phyloP scores from a whole-genome alignment of 176 grass and related monocot genomes.

The Thinopyrum elongatum region DNA sequence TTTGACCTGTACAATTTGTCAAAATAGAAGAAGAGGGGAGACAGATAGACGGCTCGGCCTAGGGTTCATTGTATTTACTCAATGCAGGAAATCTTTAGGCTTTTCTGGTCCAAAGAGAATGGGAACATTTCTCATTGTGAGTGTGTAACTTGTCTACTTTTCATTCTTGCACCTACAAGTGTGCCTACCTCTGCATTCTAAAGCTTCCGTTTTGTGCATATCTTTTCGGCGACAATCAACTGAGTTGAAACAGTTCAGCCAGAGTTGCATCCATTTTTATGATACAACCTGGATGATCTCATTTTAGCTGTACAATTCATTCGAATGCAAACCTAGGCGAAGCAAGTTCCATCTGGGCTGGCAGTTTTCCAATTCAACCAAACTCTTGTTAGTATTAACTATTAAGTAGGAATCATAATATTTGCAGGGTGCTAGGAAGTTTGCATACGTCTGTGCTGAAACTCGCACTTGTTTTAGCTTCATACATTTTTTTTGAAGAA shows the following conservation, averaged over 20 bases:
- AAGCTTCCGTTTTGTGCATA: not conserved
- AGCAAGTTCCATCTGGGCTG: too few species aligned
- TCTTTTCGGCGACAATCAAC: not conserved
- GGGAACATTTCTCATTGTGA: not conserved
- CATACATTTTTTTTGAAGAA: too few species aligned
- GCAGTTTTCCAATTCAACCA: not conserved
- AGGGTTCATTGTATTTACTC: constrained; percentile 51
- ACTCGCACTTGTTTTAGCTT: too few species aligned
- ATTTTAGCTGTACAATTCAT: not conserved
- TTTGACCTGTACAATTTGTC: constrained; percentile 45
- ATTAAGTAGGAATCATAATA: not conserved
- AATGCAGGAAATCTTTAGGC: constrained; percentile 39
- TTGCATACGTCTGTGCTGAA: not conserved
- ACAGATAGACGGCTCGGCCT: constrained; percentile 12
- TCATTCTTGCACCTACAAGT: not conserved
- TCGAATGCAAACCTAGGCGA: not conserved
- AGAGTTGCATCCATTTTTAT: not conserved
- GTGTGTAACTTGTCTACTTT: not conserved
- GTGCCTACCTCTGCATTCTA: not conserved
- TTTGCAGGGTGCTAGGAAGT: not conserved
- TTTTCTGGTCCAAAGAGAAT: not conserved
- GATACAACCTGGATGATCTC: not conserved
- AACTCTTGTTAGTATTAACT: too few species aligned
- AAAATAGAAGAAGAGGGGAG: not conserved
- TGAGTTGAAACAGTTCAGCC: not conserved